Base-by-base conservation (phyloP, 225 moss, liverwort and hornwort species). In the Anthoceros angustus region DNA sequence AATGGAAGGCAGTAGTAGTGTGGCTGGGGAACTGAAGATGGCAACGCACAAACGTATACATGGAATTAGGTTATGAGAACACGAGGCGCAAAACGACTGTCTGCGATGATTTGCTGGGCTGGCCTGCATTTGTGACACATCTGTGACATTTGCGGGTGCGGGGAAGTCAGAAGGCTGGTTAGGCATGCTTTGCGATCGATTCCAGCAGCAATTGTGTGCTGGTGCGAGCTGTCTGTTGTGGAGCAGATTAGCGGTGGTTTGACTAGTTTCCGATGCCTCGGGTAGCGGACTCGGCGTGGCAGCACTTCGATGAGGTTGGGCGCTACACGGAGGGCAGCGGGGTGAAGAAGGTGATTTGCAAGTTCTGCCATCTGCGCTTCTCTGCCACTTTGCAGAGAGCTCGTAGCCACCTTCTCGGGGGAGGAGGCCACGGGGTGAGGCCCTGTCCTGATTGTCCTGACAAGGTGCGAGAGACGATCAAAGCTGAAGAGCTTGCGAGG, bases 271-370 rank as follows among this genome's bases (percentile, higher is more conserved):
- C 55, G n/a, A 55, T 55, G 55, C 55, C 55, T 55, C 18, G 55
- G 55, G 55, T 55, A 23, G 55, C 55, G 23, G 55, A 55, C 23
- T 55, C 55, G n/a, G 55, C 55, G 12, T 55, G 55, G 55, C 55
- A 55, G 55, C 55, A 55, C 55, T 55, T 55, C n/a, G 55, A 55
- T 55, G 55, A 55, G 55, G 55, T 55, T 20, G 55, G 55, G 55
- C 55, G 55, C 12, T 55, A 55, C 55, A 55, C 55, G 55, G 55
- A 55, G 23, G 55, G 55, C 7, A 55, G 55, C 23, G 55, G 55
- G 18, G 55, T 55, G 55, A 55, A 55, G 55, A 55, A 55, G 55
- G 55, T 55, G 18, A 55, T 55, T 20, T 55, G 55, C 55, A 55
- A 55, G 55, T 55, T 55, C n/a, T 55, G 55, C 55, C 18, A 55